phyloP scores from a whole-genome alignment of 108 stramenopile genomes.

The Skeletonema potamos region DNA sequence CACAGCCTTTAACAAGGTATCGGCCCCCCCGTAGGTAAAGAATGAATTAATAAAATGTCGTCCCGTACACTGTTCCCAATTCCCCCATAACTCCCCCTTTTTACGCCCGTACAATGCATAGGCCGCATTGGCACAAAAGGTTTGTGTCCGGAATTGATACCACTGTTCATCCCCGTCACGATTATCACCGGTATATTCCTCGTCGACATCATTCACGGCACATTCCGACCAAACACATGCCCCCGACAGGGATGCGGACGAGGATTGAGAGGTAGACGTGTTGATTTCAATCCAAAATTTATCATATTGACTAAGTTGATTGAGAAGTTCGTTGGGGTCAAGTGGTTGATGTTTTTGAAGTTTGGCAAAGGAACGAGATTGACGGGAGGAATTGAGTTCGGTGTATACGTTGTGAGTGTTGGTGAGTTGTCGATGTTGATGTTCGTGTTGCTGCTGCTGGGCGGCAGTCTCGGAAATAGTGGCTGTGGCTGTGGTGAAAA shows the following conservation, averaged over 20 bases:
- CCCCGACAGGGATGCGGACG: background rate
- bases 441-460: background rate
- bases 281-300: background rate
- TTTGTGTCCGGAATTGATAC: conserved; percentile 57
- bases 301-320: background rate
- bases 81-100: background rate
- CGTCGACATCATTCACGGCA: conserved; percentile 33
- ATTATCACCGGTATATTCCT: conserved; percentile 14
- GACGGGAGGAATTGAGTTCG: background rate
- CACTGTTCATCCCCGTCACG: conserved; percentile 48
- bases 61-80: conserved; percentile 14
- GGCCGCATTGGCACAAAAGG: conserved; percentile 59
- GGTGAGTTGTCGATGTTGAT: background rate
- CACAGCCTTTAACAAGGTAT: conserved; percentile 30
- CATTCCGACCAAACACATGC: conserved; percentile 42
- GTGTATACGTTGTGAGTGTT: background rate
- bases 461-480: too few relatives aligned
- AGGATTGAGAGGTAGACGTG: background rate
- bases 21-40: conserved; percentile 54
- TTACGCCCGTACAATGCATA: conserved; percentile 55
- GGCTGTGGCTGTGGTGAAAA: too few relatives aligned
- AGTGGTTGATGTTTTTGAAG: background rate
- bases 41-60: conserved; percentile 61
- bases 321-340: background rate
- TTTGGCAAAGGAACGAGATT: background rate